These are phyloP conservation scores for Candida methanosorbosa DNA, from an alignment of 805 yeast genomes.

Conservation along the genomic window DNA sequence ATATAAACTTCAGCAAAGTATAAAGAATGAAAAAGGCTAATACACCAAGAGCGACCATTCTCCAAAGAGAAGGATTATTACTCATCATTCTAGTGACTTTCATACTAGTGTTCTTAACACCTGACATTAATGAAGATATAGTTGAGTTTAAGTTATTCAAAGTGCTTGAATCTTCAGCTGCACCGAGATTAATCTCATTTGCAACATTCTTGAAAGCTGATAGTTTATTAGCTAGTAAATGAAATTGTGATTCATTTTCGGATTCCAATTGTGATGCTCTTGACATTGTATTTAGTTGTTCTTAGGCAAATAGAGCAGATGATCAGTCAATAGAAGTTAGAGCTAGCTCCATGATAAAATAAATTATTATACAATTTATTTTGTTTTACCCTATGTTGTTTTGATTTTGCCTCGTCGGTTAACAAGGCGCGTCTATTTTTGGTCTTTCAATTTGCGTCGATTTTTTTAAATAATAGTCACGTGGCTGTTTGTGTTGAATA, in stretches of 20 bases:
- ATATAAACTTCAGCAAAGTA: slow-evolving; percentile 43
- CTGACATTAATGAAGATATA: slow-evolving; percentile 38
- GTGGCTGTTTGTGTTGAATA: no score
- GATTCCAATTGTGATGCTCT: slow-evolving; percentile 21
- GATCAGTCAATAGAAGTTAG: no score
- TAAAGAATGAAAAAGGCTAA: slow-evolving; percentile 47
- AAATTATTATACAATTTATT: no score
- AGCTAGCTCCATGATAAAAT: no score
- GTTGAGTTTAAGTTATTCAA: slow-evolving; percentile 37
- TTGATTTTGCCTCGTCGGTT: no score
- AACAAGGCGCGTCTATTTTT: no score
- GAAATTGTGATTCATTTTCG: slow-evolving; percentile 56
- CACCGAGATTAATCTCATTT: slow-evolving; percentile 57
- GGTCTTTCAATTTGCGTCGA: no score
- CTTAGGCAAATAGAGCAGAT: no score
- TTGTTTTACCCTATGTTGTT: no score
- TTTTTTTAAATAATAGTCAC: no score
- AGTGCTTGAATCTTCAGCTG: slow-evolving; percentile 41
- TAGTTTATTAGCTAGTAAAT: slow-evolving; percentile 56
- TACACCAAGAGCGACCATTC: slow-evolving; percentile 51
- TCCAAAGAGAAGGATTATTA: slow-evolving; percentile 51
- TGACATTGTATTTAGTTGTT: no score
- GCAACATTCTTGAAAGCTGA: slow-evolving; percentile 58
- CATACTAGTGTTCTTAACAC: slow-evolving; percentile 42
- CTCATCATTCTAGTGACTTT: slow-evolving; percentile 47